A percentile compares a stretch with the other conserved stretches of the same genome.
Evolutionary conservation across 75 land plant species (phyloP).

Genomic region (Sequoiadendron giganteum): DNA sequence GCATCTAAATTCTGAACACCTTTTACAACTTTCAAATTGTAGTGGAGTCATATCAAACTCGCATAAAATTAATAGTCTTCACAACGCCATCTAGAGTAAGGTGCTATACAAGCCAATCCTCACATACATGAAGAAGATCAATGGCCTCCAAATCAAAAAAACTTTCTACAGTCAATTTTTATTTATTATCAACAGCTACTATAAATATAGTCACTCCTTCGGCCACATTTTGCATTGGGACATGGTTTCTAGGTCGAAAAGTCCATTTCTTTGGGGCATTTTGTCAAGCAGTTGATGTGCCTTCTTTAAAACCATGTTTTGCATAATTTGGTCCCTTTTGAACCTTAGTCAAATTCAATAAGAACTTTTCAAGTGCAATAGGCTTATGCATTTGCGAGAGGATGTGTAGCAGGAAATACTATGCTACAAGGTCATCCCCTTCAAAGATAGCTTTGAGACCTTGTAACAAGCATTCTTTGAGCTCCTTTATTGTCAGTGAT

Average conservation of each 20-base stretch:
- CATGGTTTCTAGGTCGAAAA: too few species aligned
- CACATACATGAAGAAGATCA: too few species aligned
- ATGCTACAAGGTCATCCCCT: constrained; percentile 69
- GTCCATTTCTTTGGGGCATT: too few species aligned
- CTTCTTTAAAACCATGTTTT: constrained; percentile 31
- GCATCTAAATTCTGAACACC: neutral
- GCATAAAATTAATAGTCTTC: too few species aligned
- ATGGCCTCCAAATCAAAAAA: too few species aligned
- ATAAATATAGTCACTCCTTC: too few species aligned
- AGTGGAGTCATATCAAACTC: too few species aligned
- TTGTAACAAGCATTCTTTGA: constrained; percentile 50
- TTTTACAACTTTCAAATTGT: neutral
- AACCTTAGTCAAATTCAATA: constrained; percentile 65
- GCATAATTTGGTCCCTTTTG: constrained; percentile 22
- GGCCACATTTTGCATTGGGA: too few species aligned
- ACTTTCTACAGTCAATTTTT: too few species aligned
- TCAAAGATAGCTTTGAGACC: constrained; percentile 59
- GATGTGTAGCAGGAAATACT: constrained; percentile 79
- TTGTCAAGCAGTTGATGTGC: neutral
- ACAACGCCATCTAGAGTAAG: too few species aligned
- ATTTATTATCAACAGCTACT: too few species aligned
- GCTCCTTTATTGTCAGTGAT: constrained; percentile 18
- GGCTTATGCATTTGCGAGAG: constrained; percentile 66
- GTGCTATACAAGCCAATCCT: too few species aligned
- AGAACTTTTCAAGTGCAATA: constrained; percentile 75